Evolutionary conservation across 1,139 yeast species (phyloP).

Genomic region (Magnusiomyces fungicola): DNA sequence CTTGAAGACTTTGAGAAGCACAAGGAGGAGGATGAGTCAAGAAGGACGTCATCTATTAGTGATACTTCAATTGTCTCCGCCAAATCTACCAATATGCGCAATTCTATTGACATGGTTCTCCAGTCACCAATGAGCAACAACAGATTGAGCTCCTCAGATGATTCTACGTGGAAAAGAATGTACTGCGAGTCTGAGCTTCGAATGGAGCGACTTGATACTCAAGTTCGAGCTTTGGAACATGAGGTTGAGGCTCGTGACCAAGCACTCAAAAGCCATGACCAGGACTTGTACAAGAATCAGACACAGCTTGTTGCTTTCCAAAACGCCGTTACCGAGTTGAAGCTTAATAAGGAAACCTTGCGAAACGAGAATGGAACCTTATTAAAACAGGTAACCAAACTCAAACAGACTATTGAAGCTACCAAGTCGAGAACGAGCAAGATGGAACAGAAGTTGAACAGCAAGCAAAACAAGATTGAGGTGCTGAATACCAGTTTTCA

Average conservation of each 20-base stretch:
- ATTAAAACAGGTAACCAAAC: no score
- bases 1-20: conserved; percentile 4
- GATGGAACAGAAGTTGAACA: conserved; percentile 7
- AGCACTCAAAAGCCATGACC: background rate
- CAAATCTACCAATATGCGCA: background rate
- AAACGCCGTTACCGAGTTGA: conserved; percentile 7
- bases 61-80: background rate
- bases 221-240: conserved; percentile 3
- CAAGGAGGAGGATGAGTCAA: background rate
- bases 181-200: background rate
- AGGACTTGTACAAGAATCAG: background rate
- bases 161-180: background rate
- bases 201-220: background rate
- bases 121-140: background rate
- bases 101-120: background rate
- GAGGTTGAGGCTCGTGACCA: conserved; percentile 1
- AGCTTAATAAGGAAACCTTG: conserved; percentile 8
- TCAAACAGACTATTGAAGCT: conserved; percentile 1
- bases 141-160: no score
- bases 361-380: conserved; percentile 7
- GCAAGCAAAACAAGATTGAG: conserved; percentile 4
- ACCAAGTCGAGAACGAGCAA: background rate
- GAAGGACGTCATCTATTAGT: background rate
- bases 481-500: background rate
- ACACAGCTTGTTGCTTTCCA: conserved; percentile 7